These are phyloP conservation scores for Penicillium sp. DNA, from an alignment of 2,329 filamentous ascomycete species.

Conservation along the genomic window DNA sequence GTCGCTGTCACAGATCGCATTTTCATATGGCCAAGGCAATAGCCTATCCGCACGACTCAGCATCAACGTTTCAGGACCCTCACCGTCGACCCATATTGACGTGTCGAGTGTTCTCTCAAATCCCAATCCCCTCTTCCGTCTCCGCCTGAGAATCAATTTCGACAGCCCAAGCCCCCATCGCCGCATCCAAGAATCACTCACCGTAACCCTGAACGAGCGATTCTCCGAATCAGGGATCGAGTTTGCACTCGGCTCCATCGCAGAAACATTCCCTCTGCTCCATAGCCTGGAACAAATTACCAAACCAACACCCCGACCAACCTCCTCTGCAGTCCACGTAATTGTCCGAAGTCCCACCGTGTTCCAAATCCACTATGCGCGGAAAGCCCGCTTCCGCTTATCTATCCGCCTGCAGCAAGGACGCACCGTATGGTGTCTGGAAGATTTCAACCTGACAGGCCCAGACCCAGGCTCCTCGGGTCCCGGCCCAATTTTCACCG, in stretches of 20 bases:
- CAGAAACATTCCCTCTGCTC: conserved; percentile 44
- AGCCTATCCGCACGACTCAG: conserved; percentile 37
- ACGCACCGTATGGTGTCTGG: conserved; percentile 41
- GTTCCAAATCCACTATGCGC: conserved; percentile 42
- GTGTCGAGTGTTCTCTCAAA: conserved; percentile 26
- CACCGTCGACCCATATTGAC: conserved; percentile 24
- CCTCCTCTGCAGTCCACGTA: conserved; percentile 34
- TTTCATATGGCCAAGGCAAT: conserved; percentile 37
- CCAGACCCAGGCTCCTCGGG: conserved; percentile 1
- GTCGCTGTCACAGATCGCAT: conserved; percentile 40
- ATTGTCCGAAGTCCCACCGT: conserved; percentile 41
- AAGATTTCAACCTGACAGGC: conserved; percentile 28
- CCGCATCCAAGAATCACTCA: conserved; percentile 45
- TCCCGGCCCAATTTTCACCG: conserved; percentile 22
- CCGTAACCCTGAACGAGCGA: conserved; percentile 39
- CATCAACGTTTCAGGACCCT: conserved; percentile 32
- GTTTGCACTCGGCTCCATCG: conserved; percentile 36
- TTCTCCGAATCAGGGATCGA: conserved; percentile 35
- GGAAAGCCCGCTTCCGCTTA: conserved; percentile 38
- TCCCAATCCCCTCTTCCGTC: conserved; percentile 30
- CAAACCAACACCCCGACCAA: conserved; percentile 26
- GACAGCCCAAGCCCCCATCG: conserved; percentile 43
- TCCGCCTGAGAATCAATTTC: conserved; percentile 40
- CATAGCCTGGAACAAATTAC: conserved; percentile 41
- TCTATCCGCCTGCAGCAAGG: conserved; percentile 31